Percentiles rank a stretch among this genome's conserved stretches.
phyloP scores from a whole-genome alignment of 225 moss, liverwort and hornwort species.

The Physcomitrium patens region DNA sequence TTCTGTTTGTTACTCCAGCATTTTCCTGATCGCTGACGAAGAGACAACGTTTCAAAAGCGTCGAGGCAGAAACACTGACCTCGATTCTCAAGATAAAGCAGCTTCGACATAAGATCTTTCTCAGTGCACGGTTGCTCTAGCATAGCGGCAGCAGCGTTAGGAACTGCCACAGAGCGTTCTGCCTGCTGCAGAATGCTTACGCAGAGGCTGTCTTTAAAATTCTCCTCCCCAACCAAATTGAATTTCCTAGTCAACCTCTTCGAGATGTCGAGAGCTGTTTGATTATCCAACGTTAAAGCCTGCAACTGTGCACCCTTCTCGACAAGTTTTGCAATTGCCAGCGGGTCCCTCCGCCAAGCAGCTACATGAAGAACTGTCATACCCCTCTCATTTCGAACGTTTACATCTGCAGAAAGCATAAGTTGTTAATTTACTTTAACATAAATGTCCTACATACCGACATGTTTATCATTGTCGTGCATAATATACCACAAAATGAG shows the following conservation, averaged over 20 bases:
- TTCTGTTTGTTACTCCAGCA: background rate
- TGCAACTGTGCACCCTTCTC: slow-evolving; percentile 64
- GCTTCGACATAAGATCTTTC: slow-evolving; percentile 57
- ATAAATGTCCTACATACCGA: background rate
- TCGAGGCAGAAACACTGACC: slow-evolving; percentile 31
- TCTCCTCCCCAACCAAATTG: slow-evolving; percentile 41
- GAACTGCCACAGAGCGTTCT: slow-evolving; percentile 35
- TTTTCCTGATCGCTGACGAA: background rate
- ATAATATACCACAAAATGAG: background rate
- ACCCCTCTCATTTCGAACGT: slow-evolving; percentile 57
- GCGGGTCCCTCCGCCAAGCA: slow-evolving; percentile 80
- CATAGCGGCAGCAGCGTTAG: slow-evolving; percentile 64
- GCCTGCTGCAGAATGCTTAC: slow-evolving; percentile 74
- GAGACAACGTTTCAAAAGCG: background rate
- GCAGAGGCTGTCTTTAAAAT: slow-evolving; percentile 66
- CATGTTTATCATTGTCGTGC: background rate
- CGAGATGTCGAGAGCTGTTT: slow-evolving; percentile 73
- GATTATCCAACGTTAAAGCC: slow-evolving; percentile 60
- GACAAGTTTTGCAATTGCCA: slow-evolving; percentile 67
- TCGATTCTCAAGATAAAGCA: slow-evolving; percentile 89
- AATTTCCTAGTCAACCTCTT: slow-evolving; percentile 62
- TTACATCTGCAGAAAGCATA: slow-evolving; percentile 46
- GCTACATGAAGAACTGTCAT: slow-evolving; percentile 86
- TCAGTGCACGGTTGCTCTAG: slow-evolving; percentile 56
- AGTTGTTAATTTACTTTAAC: background rate